These are phyloP conservation scores for Nicotiana sylvestris DNA, from an alignment of 257 asterid species.

Conservation along the genomic window DNA sequence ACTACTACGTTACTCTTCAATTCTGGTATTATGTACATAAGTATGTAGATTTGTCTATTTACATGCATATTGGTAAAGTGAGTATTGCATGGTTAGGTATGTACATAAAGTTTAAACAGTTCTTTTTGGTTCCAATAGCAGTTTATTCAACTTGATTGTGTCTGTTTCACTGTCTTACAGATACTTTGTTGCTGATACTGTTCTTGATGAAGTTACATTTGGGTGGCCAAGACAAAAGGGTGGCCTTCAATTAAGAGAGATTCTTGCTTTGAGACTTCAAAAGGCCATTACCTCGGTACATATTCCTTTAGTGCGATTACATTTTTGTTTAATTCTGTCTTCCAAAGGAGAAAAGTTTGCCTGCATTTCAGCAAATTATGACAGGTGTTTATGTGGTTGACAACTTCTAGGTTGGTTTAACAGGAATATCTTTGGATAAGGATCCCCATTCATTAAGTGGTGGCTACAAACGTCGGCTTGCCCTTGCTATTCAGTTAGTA, in stretches of 20 bases:
- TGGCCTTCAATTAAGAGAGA: conserved; percentile 70
- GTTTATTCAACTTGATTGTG: conserved; percentile 21
- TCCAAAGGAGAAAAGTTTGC: not conserved
- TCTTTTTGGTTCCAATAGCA: not conserved
- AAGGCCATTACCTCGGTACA: conserved; percentile 83
- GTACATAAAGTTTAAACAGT: not conserved
- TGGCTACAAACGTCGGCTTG: conserved; percentile 93
- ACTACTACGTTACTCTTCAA: not conserved
- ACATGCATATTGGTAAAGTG: not conserved
- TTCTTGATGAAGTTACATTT: conserved; percentile 85
- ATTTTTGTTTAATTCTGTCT: not conserved
- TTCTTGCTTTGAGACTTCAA: conserved; percentile 77
- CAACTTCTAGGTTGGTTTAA: conserved; percentile 58
- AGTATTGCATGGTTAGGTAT: not conserved
- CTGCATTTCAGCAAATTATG: not conserved
- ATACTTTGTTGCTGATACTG: conserved; percentile 83
- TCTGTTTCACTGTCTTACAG: conserved; percentile 31
- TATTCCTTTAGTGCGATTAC: not conserved
- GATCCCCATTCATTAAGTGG: conserved; percentile 93
- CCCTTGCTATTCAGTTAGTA: conserved; percentile 87
- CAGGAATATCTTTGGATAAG: conserved; percentile 65
- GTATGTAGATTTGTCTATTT: not conserved
- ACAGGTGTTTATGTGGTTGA: conserved; percentile 6
- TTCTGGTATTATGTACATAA: not conserved
- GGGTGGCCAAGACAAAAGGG: conserved; percentile 93